phyloP scores from a whole-genome alignment of 164 flowering plant species.

The Nymphaea colorata region DNA sequence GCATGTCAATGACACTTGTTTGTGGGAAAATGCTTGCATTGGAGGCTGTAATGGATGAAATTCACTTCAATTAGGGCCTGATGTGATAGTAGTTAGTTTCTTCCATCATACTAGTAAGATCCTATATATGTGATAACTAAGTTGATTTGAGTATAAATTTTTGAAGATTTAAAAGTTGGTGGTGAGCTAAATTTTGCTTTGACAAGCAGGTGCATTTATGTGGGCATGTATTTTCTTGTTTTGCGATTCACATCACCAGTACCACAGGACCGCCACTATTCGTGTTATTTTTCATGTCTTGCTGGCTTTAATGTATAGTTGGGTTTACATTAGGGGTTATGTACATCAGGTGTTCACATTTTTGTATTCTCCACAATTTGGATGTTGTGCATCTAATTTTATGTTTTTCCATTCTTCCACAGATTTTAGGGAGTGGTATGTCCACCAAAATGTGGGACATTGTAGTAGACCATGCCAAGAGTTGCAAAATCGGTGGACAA shows the following conservation, averaged over 20 bases:
- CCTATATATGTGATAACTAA: not conserved
- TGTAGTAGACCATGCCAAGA: conserved; percentile 61
- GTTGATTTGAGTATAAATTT: not conserved
- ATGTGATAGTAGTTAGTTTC: not conserved
- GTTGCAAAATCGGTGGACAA: conserved; percentile 42
- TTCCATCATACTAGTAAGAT: not conserved
- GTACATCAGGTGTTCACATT: too few species aligned
- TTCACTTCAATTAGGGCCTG: not conserved
- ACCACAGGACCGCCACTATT: too few species aligned
- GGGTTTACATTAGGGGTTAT: too few species aligned
- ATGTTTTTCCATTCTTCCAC: not conserved
- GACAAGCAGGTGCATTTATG: too few species aligned
- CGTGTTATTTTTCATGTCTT: too few species aligned
- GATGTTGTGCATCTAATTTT: too few species aligned
- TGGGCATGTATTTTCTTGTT: too few species aligned
- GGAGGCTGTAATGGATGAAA: not conserved
- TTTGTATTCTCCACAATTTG: too few species aligned
- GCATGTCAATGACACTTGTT: not conserved
- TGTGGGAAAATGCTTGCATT: not conserved
- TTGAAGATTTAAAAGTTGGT: too few species aligned
- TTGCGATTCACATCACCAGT: too few species aligned
- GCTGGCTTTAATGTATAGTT: too few species aligned
- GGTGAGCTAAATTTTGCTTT: too few species aligned
- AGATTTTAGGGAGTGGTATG: conserved; percentile 78
- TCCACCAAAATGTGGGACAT: conserved; percentile 73